phyloP scores from a whole-genome alignment of 139 green algal species.

The Chlamydomonas sp. region DNA sequence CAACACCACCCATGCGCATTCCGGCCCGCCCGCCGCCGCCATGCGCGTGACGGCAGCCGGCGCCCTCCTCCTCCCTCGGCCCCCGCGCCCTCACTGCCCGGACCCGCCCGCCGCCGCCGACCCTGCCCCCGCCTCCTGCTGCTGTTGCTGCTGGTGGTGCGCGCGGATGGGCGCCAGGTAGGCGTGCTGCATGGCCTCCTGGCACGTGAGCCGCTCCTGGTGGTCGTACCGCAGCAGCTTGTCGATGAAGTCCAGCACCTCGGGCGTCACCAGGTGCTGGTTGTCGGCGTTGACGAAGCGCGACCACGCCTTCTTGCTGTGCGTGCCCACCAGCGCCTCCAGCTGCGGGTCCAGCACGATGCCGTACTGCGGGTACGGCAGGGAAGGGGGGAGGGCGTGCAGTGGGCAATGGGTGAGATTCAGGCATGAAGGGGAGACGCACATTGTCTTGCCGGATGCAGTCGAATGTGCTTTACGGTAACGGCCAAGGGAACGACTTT shows the following conservation, averaged over 20 bases:
- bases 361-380: slow-evolving; percentile 83
- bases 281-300: slow-evolving; percentile 97
- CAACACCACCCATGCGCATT: too few species aligned
- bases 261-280: slow-evolving; percentile 92
- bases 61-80: too few species aligned
- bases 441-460: background rate
- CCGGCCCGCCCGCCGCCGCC: too few species aligned
- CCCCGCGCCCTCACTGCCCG: too few species aligned
- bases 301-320: slow-evolving; percentile 91
- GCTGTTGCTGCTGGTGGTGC: background rate
- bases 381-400: background rate
- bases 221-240: slow-evolving; percentile 95
- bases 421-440: background rate
- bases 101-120: background rate
- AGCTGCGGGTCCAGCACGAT: slow-evolving; percentile 97
- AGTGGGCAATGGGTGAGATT: background rate
- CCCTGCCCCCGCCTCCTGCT: background rate
- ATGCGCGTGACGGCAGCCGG: too few species aligned
- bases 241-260: slow-evolving; percentile 97
- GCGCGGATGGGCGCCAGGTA: slow-evolving; percentile 92
- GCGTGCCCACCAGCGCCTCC: slow-evolving; percentile 87
- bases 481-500: too few species aligned
- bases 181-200: slow-evolving; percentile 94
- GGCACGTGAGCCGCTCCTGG: slow-evolving; percentile 90
- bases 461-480: too few species aligned